Percentiles rank a stretch among this genome's conserved stretches.
Evolutionary conservation across 2,329 filamentous ascomycete genomes (phyloP).

Genomic region (Microsporum ferrugineum): DNA sequence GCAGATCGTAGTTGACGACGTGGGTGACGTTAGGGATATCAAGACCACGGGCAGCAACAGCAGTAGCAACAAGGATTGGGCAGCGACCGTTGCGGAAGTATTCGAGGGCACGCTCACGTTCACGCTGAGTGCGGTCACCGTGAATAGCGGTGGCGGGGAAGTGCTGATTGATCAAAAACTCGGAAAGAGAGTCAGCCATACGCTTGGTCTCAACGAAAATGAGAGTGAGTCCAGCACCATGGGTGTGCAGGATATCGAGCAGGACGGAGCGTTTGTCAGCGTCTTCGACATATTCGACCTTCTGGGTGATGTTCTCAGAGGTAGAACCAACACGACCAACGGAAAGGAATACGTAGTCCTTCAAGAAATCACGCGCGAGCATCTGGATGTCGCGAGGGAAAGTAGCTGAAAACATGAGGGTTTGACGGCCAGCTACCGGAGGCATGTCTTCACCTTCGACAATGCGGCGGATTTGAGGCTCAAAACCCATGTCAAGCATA

Average conservation of each 20-base stretch:
- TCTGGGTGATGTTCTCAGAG: conserved; percentile 99
- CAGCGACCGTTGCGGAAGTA: conserved; percentile 94
- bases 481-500: conserved; percentile 99
- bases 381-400: conserved; percentile 99
- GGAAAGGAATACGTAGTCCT: conserved; percentile 98
- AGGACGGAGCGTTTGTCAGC: conserved; percentile 95
- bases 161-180: conserved; percentile 96
- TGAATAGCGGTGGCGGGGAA: conserved; percentile 98
- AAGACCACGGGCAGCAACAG: conserved; percentile 79
- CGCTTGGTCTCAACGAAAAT: conserved; percentile 99
- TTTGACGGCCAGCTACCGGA: conserved; percentile 68
- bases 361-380: conserved; percentile 95
- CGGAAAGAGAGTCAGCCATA: conserved; percentile 94
- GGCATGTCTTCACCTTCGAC: conserved; percentile 99
- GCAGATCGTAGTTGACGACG: conserved; percentile 99
- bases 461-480: conserved; percentile 97
- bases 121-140: conserved; percentile 94
- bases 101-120: conserved; percentile 94
- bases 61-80: conserved; percentile 93
- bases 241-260: conserved; percentile 92
- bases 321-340: conserved; percentile 97
- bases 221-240: conserved; percentile 65
- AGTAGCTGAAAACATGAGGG: conserved; percentile 99
- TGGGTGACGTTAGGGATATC: conserved; percentile 96
- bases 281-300: conserved; percentile 96